phyloP scores from a whole-genome alignment of 257 asterid species.

The Euphrasia confusa region DNA sequence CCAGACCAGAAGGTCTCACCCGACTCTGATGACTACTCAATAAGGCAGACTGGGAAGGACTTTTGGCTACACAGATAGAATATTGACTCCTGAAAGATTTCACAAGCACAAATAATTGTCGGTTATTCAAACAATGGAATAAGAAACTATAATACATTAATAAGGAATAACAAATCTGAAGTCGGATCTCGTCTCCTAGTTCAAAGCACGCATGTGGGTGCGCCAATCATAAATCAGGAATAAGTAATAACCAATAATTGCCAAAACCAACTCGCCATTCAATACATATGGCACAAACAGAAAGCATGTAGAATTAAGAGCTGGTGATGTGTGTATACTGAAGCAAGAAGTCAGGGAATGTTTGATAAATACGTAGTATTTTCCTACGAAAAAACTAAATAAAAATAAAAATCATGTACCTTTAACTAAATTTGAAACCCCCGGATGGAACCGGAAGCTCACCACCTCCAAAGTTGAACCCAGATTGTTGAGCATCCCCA shows the following conservation, averaged over 20 bases:
- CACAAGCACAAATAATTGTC: too few relatives aligned
- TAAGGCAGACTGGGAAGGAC: slow-evolving; percentile 4
- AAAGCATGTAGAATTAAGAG: not conserved
- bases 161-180: not conserved
- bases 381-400: not conserved
- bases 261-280: not conserved
- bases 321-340: not conserved
- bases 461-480: slow-evolving; percentile 59
- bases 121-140: too few relatives aligned
- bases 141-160: not conserved
- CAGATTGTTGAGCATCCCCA: slow-evolving; percentile 47
- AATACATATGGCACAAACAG: not conserved
- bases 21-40: slow-evolving; percentile 15
- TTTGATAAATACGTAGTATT: too few relatives aligned
- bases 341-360: not conserved
- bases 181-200: not conserved
- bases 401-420: slow-evolving; percentile 24
- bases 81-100: slow-evolving; percentile 22
- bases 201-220: not conserved
- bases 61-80: not conserved
- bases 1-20: slow-evolving; percentile 8
- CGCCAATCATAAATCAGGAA: not conserved
- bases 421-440: slow-evolving; percentile 67
- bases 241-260: not conserved
- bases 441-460: slow-evolving; percentile 62